Base-by-base conservation (phyloP, 352 stramenopile species). In the Phytophthora kernoviae region DNA sequence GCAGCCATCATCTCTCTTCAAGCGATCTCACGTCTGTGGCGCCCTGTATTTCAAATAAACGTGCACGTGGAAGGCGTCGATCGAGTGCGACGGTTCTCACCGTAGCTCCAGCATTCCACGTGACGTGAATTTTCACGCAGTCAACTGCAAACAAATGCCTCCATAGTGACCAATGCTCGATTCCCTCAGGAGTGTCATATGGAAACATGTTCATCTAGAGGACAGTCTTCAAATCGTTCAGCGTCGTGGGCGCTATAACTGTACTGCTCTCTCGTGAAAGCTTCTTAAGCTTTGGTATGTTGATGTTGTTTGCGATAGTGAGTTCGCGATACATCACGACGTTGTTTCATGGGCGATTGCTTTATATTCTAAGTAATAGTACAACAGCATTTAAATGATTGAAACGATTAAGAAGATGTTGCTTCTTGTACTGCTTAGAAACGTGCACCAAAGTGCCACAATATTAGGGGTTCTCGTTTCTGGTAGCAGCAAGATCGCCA, bases 181-280 rank as follows among this genome's bases (percentile, higher is more conserved):
- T 90, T 48, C 76, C 77, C 54, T 73, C 58, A 2, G 81, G 84
- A 26, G 84, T 94, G 58, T 88, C 66, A 72, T 94, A 94, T 24
- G 84, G 84, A 76, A 94, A 92, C 84, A 94, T 89, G 50, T 94
- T 94, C 8, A 77, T 82, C 63, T 94, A 82, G 56, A 94, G 62
- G 21, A 70, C 85, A 39, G 80, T 79, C 32, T 79, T 82, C 60
- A 70, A 70, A 68, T 68, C 60, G 26, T 70, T 75, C 53, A 91
- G 68, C 30, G 79, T 88, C 20, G 81, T 91, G 15, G 67, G 65
- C 47, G 84, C 88, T 45, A 93, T n/a, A n/a, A n/a, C n/a, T 93
- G 53, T 17, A 41, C 10, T 17, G 8, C 34, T 41, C 34, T 46
- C 40, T 27, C n/a, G n/a, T n/a, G n/a, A n/a, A n/a, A n/a, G n/a